These are phyloP conservation scores for Solanum peruvianum DNA, from an alignment of 257 asterid species.

Conservation along the genomic window DNA sequence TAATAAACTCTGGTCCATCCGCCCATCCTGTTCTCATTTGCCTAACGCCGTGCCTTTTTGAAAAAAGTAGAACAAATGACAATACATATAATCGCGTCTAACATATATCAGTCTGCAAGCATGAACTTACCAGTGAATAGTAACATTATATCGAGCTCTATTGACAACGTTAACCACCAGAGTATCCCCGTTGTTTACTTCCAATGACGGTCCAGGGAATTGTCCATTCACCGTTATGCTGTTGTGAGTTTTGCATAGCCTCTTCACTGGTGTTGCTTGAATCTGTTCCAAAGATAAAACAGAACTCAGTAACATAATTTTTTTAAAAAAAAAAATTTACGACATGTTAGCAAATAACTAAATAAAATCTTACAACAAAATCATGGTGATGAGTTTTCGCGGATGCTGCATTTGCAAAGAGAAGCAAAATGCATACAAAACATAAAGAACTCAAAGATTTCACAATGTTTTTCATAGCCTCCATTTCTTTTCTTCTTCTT, in stretches of 20 bases:
- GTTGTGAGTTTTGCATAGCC: constrained; percentile 33
- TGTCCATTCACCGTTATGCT: constrained; percentile 57
- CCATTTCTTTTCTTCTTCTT: neutral
- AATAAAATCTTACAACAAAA: constrained; percentile 32
- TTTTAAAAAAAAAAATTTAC: neutral
- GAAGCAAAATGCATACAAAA: constrained; percentile 16
- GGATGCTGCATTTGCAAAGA: constrained; percentile 23
- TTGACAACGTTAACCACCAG: constrained; percentile 55
- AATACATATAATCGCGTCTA: neutral
- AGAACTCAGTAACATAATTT: neutral
- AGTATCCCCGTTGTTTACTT: constrained; percentile 73
- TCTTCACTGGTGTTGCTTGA: constrained; percentile 73
- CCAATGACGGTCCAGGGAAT: constrained; percentile 70
- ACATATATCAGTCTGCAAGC: neutral
- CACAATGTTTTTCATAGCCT: neutral
- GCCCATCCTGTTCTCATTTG: constrained; percentile 73
- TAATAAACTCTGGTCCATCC: constrained; percentile 75
- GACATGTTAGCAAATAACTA: neutral
- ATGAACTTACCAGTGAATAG: constrained; percentile 61
- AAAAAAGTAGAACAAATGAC: neutral
- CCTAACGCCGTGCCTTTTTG: constrained; percentile 70
- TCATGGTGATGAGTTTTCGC: constrained; percentile 52
- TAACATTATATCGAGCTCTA: constrained; percentile 59
- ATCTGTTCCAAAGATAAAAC: constrained; percentile 23
- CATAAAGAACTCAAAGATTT: constrained; percentile 7